These are phyloP conservation scores for Penstemon davidsonii DNA, from an alignment of 257 asterid genomes.

Conservation along the genomic window DNA sequence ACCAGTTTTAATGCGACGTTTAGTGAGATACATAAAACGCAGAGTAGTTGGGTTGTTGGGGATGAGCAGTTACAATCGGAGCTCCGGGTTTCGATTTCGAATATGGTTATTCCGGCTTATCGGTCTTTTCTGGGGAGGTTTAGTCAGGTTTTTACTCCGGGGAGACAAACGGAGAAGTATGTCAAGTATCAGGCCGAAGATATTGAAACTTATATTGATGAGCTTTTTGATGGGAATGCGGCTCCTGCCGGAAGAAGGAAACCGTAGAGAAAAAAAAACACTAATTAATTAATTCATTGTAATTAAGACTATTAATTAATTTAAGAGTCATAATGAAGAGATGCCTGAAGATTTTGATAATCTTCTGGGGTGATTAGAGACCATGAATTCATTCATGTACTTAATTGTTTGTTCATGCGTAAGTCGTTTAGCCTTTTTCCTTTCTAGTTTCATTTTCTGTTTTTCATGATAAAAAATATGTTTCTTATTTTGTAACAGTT, in stretches of 20 bases:
- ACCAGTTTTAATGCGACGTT: conserved; percentile 74
- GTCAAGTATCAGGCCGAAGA: conserved; percentile 84
- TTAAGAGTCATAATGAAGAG: no score
- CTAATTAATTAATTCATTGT: no score
- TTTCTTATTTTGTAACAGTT: no score
- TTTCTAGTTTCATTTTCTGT: no score
- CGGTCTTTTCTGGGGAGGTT: conserved; percentile 81
- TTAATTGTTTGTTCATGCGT: no score
- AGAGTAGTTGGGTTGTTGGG: conserved; percentile 75
- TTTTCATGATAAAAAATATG: no score
- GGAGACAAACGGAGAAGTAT: conserved; percentile 91
- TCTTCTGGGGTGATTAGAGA: no score
- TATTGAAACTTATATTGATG: conserved; percentile 64
- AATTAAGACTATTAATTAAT: no score
- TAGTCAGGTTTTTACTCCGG: conserved; percentile 69
- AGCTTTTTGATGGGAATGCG: conserved; percentile 71
- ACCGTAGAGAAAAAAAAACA: conserved; percentile 5
- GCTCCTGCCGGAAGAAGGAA: conserved; percentile 56
- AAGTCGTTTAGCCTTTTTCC: no score
- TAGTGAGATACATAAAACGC: conserved; percentile 80
- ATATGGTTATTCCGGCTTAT: conserved; percentile 95
- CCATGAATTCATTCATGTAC: no score
- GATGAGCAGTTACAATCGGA: conserved; percentile 95
- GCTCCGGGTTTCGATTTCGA: conserved; percentile 82
- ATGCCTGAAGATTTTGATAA: no score